phyloP scores from a whole-genome alignment of 176 grass and related monocot genomes.

The Calamus simplicifolius region DNA sequence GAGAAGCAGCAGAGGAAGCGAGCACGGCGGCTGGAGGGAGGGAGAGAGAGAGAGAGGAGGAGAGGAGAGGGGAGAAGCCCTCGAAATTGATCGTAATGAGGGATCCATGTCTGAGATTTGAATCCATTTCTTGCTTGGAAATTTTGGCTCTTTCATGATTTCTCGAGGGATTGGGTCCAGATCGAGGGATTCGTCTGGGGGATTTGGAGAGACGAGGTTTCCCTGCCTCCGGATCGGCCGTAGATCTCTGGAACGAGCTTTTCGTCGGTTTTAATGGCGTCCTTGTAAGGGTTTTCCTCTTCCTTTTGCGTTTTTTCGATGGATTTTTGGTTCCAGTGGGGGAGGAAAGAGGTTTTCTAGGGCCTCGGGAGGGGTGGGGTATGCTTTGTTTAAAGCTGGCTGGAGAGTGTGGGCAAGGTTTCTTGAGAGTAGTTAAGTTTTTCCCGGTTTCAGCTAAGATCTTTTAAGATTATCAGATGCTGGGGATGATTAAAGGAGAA shows the following conservation, averaged over 20 bases:
- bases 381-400: neutral
- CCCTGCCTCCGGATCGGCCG: neutral
- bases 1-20: neutral
- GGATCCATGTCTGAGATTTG: neutral
- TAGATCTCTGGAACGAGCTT: neutral
- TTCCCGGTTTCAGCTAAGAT: no score
- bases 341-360: neutral
- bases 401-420: no score
- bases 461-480: no score
- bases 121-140: neutral
- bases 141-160: neutral
- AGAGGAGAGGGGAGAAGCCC: slow-evolving; percentile 10
- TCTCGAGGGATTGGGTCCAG: slow-evolving; percentile 2
- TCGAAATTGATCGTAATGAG: slow-evolving; percentile 1
- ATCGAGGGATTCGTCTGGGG: slow-evolving; percentile 1
- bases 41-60: neutral
- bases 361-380: neutral
- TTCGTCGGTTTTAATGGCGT: slow-evolving; percentile 2
- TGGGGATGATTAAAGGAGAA: no score
- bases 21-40: slow-evolving; percentile 9
- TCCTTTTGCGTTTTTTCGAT: neutral
- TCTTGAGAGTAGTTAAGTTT: no score
- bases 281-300: slow-evolving; percentile 2
- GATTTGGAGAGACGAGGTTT: neutral
- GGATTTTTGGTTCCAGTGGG: neutral